Evolutionary conservation across 495 filamentous ascomycete genomes (phyloP).

Genomic region (Chaetomidium leptoderma): DNA sequence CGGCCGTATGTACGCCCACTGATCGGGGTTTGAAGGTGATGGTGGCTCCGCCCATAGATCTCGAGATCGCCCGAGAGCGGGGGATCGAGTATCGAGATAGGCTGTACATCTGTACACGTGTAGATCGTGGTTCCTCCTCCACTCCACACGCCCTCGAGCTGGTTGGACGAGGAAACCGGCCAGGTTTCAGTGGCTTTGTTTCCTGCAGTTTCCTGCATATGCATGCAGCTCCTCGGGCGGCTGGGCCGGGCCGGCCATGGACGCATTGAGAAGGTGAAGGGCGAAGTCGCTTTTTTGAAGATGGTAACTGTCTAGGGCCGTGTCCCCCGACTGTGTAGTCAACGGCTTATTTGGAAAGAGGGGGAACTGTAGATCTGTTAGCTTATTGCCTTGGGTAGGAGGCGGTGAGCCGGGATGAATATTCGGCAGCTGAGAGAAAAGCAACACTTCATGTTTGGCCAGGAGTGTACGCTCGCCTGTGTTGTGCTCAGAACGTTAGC

Average conservation of each 20-base stretch:
- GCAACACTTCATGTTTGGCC: too few species aligned
- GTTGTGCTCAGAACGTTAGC: too few species aligned
- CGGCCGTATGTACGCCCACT: too few species aligned
- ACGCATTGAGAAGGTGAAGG: not conserved
- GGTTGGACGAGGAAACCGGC: not conserved
- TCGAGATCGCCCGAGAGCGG: not conserved
- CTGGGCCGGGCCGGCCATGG: not conserved
- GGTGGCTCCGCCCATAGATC: not conserved
- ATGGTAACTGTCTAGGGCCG: not conserved
- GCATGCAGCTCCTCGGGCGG: not conserved
- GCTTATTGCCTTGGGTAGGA: not conserved
- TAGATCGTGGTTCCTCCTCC: not conserved
- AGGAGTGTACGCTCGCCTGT: too few species aligned
- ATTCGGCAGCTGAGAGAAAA: not conserved
- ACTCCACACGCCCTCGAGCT: not conserved
- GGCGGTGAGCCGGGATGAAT: not conserved
- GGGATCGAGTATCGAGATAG: not conserved
- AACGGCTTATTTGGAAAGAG: too few species aligned
- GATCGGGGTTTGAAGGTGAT: not conserved
- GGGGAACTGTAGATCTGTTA: not conserved
- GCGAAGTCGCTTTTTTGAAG: not conserved
- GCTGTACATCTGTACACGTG: not conserved
- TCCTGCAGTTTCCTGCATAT: slow-evolving; percentile 3
- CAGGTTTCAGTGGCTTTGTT: not conserved
- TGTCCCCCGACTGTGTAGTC: too few species aligned